Evolutionary conservation across 2,329 filamentous ascomycete species (phyloP), one percentile per base, ranked within the genome.

Genomic region (Paraconiothyrium brasiliense): DNA sequence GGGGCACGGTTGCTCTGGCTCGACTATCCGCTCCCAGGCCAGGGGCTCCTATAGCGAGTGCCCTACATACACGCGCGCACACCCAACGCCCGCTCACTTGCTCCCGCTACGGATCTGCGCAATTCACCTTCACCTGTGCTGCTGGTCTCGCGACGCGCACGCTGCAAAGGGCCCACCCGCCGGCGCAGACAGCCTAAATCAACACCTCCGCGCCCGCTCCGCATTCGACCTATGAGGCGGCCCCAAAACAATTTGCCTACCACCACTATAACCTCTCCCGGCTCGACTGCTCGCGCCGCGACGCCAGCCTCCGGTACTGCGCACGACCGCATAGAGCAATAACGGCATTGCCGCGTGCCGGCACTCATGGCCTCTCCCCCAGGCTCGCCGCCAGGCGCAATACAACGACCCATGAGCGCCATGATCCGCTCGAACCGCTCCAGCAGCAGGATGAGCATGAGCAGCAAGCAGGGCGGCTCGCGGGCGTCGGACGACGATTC

Each of bases 401-500:
- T 75, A 37, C 86, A 88, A 79, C 87, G 93, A 79, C 93, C 93
- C 57, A 84, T 92, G 84, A 96, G 92, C 83, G 90, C 88, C 76
- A 89, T 96, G 84, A 87, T 93, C 73, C 89, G 90, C 72, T 86
- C 92, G 49, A 85, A 90, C 47, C 86, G 92, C 77, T 95, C 92
- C 77, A 92, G 85, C 70, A 97, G 93, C 81, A 91, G 94, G 70
- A 84, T 97, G 85, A 97, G 93, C 82, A 90, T 91, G 83, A 90
- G 86, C 72, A 92, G 91, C 82, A 94, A 91, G 79, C 83, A 85
- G 56, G 89, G 89, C 56, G 89, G 87, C 73, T 97, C 92, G 81
- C 88, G 92, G 75, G 90, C 91, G 27, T 97, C 93, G 0, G 94
- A 97, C 73, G 94, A 97, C 71, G 94, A 97, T 78, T 86, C 86